phyloP scores from a whole-genome alignment of 2,329 filamentous ascomycete genomes.

The Botrytis medusae region DNA sequence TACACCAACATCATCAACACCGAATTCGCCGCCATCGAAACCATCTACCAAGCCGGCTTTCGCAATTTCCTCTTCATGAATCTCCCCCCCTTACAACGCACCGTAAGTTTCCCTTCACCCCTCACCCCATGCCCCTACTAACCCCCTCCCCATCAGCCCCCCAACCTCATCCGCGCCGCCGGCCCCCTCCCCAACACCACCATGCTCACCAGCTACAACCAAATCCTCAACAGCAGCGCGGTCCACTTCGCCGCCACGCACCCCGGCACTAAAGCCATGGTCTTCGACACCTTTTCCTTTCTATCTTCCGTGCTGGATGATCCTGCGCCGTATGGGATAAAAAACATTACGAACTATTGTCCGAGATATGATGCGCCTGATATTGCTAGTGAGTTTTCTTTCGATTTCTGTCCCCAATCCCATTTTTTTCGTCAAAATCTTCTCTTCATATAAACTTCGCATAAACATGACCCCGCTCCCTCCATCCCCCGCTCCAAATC shows the following conservation, averaged over 20 bases:
- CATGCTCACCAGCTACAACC: conserved; percentile 49
- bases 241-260: conserved; percentile 32
- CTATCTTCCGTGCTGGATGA: conserved; percentile 47
- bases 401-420: neutral
- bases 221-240: conserved; percentile 37
- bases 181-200: conserved; percentile 47
- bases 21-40: conserved; percentile 45
- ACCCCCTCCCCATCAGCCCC: neutral
- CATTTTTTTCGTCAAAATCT: neutral
- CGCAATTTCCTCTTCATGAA: conserved; percentile 51
- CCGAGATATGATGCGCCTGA: conserved; percentile 48
- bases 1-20: conserved; percentile 46
- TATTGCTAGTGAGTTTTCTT: conserved; percentile 37
- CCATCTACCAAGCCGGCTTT: conserved; percentile 47
- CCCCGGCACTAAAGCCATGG: conserved; percentile 41
- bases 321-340: conserved; percentile 45
- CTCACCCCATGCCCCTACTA: neutral
- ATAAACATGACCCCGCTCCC: neutral
- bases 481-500: neutral
- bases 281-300: conserved; percentile 48
- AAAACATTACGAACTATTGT: conserved; percentile 49
- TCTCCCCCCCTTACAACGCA: conserved; percentile 51
- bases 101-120: conserved; percentile 24
- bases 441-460: neutral
- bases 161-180: conserved; percentile 37